Base-by-base conservation (phyloP, 2,329 filamentous ascomycete genomes). In the Zelopaecilomyces penicillatus region DNA sequence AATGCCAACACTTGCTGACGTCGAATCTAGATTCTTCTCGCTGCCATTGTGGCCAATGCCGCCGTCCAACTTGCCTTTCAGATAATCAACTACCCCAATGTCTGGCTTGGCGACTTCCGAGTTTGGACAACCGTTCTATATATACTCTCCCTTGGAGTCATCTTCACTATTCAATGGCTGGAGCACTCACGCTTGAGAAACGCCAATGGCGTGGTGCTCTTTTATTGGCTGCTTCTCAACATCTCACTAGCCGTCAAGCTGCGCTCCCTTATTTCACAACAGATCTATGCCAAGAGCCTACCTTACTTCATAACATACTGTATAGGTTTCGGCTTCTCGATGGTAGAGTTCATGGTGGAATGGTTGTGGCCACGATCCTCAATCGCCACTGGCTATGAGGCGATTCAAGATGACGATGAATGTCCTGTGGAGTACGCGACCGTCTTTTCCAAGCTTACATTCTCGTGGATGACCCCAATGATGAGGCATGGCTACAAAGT, bases 391-490 rank as follows among this genome's bases (percentile, higher is more conserved):
- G 64, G 65, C 30, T 82, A 82, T 55, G 70, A 75, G 46, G 75
- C 69, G 26, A 66, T 82, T 44, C 63, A 75, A 12, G 77, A 80
- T 32, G 75, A 80, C 45, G 76, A 76, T 35, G 77, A 82, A 54
- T 82, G 79, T 45, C 85, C 85, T 0, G 82, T 87, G 50, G 90
- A 97, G 65, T 95, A 95, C 62, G 90, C 93, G 9, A 89, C 91
- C 48, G 74, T 97, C 42, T 98, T 98, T 67, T 95, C 91, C 4
- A 80, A 87, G 41, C 75, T 98, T 38, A 95, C 91, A 0, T 98
- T 98, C 64, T 83, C 85, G 44, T 98, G 93, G 93, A 96, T 98
- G 91, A 97, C 93, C 0, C 90, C 93, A 0, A 70, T 98, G 78
- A 98, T 98, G 93, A 89, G 82, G 60, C 84, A 84, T 59, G 93